Base-by-base conservation (phyloP, 352 stramenopile genomes). In the Thalassiosira livingstoniorum region DNA sequence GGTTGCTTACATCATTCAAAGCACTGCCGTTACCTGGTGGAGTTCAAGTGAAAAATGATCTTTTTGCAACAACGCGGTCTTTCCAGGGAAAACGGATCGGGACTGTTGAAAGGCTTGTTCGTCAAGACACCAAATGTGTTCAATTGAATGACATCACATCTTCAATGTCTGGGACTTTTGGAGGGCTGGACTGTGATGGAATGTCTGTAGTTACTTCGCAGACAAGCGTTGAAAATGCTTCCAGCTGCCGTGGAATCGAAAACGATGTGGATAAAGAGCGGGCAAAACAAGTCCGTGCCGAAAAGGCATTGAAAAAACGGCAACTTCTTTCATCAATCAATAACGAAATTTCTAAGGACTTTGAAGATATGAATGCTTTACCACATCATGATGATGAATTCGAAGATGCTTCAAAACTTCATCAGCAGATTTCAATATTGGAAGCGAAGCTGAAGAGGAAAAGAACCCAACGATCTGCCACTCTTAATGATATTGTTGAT, bases 401-500 rank as follows among this genome's bases (percentile, higher is more conserved):
- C 23, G 73, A 87, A 54, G 80, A 87, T 64, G 72, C 53, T 35
- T 73, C 62, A 21, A 80, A 74, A 39, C 54, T 86, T 43, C 32
- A 62, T 23, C 80, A 75, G 54, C 32, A 83, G 39, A 83, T 83
- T 70, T 31, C 67, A 34, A 21, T 53, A 54, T 71, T 87, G 27
- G 70, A 87, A 55, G 75, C 74, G 5, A 82, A 75, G 39, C 67
- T 87, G 45, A 87, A 82, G 68, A 53, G 71, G 5, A 80, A 83
- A 37, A 83, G 75, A 62, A 76, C 42, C 29, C 68, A 87, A 43
- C 61, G 74, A 11, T 31, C 60, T 23, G 73, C 80, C 21, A 80
- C 54, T 31, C 61, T 87, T 2, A 87, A 87, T 71, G 73, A 83
- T 37, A 82, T 87, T 65, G 68, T 87, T 25, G 80, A 87, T 23